Base-by-base conservation (phyloP, 352 stramenopile genomes). In the Pythium dissotocum region DNA sequence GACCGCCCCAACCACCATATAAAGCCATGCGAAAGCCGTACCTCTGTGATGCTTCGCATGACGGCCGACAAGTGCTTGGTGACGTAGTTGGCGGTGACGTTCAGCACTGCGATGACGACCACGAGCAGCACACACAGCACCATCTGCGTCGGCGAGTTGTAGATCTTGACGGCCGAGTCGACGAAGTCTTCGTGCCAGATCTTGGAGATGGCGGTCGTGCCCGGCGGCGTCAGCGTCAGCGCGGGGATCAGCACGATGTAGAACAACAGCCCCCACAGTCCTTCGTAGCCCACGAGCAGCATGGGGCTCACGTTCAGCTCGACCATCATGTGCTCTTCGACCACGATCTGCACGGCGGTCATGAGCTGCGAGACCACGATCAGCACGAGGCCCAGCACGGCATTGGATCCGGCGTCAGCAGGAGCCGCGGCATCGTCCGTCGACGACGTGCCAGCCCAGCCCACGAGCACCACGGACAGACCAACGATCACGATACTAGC, bases 321-420 rank as follows among this genome's bases (percentile, higher is more conserved):
- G 35, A 88, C 65, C 73, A 95, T 88, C 77, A 94, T 91, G 72
- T 91, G 83, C 75, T 97, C 89, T 65, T 97, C 89, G 32, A 97
- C 86, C 21, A 96, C 83, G 59, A 97, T 95, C 75, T 97, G 89
- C 65, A 91, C 64, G 42, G 89, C 88, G 35, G 82, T 88, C 61
- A 96, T 71, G 57, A 95, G 69, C 69, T 97, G 89, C 16, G 87
- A 73, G 2, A 77, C 58, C 40, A 96, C 81, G 62, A 95, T 90
- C 63, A 96, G 84, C 52, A 61, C 64, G 36, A 93, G 79, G 0
- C 86, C 87, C 35, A 95, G 71, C 21, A 93, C 49, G 16, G 80
- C 74, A 55, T 93, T 91, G 21, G 68, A 70, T 3, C 64, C 58
- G 13, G 60, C 58, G 1, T 54, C 49, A 5, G 62, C 60, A 33